These are phyloP conservation scores for Mariannaea elegans DNA, from an alignment of 2,329 filamentous ascomycete genomes.

Conservation along the genomic window DNA sequence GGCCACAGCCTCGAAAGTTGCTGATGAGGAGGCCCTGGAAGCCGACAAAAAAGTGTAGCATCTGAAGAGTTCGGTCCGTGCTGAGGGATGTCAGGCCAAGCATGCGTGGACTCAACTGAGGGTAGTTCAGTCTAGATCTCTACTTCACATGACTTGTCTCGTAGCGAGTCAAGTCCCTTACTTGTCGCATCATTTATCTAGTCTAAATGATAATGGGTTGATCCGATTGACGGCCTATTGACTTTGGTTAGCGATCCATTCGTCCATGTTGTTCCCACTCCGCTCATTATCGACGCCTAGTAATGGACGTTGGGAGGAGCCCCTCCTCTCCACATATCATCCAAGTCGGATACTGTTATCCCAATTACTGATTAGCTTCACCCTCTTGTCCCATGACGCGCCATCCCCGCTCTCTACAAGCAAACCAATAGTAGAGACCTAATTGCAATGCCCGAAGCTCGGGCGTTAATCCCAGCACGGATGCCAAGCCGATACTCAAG, in stretches of 20 bases:
- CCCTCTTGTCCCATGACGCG: background rate
- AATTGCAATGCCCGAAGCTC: background rate
- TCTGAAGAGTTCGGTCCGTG: too few relatives aligned
- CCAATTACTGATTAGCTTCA: constrained; percentile 3
- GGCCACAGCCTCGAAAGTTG: background rate
- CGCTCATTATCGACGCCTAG: too few relatives aligned
- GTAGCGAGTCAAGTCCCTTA: too few relatives aligned
- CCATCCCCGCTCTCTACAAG: background rate
- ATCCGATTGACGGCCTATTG: too few relatives aligned
- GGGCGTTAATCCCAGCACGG: background rate
- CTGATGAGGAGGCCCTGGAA: constrained; percentile 8
- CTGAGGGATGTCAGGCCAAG: too few relatives aligned
- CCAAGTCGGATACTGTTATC: constrained; percentile 11
- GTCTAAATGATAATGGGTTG: too few relatives aligned
- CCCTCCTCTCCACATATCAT: constrained; percentile 16
- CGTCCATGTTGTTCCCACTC: too few relatives aligned
- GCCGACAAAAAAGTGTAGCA: constrained; percentile 15
- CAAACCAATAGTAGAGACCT: constrained; percentile 5
- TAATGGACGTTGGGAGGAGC: constrained; percentile 16
- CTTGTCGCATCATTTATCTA: too few relatives aligned
- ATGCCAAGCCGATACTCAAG: background rate
- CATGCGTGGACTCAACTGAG: too few relatives aligned
- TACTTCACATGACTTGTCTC: too few relatives aligned
- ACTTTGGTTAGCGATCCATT: too few relatives aligned
- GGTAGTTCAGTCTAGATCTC: too few relatives aligned